These are phyloP conservation scores for Ganoderma resinaceum DNA, from an alignment of 1,284 basidiomycete genomes.

Conservation along the genomic window DNA sequence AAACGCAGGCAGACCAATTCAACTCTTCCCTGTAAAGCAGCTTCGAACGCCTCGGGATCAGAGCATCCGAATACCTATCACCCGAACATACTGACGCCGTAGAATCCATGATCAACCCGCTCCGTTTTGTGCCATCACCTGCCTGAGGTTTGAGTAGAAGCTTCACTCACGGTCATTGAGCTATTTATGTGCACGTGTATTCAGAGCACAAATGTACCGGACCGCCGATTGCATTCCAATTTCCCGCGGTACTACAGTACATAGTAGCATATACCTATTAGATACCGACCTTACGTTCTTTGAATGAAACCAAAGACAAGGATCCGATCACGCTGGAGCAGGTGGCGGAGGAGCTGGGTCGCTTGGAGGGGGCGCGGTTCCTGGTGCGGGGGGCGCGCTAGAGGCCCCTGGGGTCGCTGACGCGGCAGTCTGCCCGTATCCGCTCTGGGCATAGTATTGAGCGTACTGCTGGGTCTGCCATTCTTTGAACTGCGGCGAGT, in stretches of 20 bases:
- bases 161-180: neutral
- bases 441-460: constrained; percentile 68
- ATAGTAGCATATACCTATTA: constrained; percentile 32
- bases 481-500: constrained; percentile 80
- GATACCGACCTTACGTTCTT: constrained; percentile 32
- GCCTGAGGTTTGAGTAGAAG: neutral
- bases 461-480: constrained; percentile 77
- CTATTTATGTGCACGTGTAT: neutral
- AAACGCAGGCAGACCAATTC: neutral
- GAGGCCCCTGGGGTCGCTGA: constrained; percentile 26
- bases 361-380: constrained; percentile 43
- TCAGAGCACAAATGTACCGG: constrained; percentile 1
- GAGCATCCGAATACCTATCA: neutral
- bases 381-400: constrained; percentile 35
- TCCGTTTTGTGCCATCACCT: neutral
- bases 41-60: neutral
- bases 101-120: neutral
- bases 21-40: no score
- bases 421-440: constrained; percentile 33
- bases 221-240: constrained; percentile 12
- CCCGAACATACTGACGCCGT: constrained; percentile 1
- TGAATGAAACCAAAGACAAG: constrained; percentile 4
- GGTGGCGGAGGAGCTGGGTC: constrained; percentile 48
- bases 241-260: constrained; percentile 30
- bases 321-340: constrained; percentile 37